Evolutionary conservation across 176 grass and related monocot species (phyloP).

Genomic region (Carex scoparia): DNA sequence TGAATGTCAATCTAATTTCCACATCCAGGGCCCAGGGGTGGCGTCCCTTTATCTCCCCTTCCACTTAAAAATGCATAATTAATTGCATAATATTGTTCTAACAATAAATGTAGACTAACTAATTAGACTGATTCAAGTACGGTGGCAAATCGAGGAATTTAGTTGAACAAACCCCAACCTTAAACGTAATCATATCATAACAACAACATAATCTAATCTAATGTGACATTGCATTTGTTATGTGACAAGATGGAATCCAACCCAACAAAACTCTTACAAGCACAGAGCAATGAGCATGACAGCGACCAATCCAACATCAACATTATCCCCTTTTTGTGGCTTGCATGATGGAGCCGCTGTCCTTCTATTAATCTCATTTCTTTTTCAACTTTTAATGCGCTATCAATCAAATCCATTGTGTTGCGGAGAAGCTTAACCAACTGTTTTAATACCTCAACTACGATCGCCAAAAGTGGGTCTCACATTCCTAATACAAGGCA

Average conservation of each 20-base stretch:
- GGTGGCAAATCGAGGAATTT: not conserved
- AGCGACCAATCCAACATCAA: not conserved
- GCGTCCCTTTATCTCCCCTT: too few species aligned
- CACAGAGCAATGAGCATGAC: not conserved
- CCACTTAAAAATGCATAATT: not conserved
- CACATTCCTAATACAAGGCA: not conserved
- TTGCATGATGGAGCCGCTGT: not conserved
- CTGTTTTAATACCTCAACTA: conserved; percentile 9
- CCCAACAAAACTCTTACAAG: not conserved
- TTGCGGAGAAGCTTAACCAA: not conserved
- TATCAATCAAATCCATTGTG: not conserved
- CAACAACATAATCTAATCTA: not conserved
- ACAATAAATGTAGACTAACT: conserved; percentile 3
- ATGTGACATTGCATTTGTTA: not conserved
- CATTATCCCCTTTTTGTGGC: not conserved
- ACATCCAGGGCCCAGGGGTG: too few species aligned
- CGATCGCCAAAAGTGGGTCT: not conserved
- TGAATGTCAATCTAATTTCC: too few species aligned
- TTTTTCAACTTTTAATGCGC: not conserved
- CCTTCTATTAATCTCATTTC: not conserved
- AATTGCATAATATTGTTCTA: not conserved
- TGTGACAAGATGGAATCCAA: not conserved
- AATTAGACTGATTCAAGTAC: not conserved
- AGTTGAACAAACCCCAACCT: conserved; percentile 4
- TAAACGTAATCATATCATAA: conserved; percentile 1